Base-by-base conservation (phyloP, 2,329 filamentous ascomycete genomes). In the Pleoardoris graminearum region DNA sequence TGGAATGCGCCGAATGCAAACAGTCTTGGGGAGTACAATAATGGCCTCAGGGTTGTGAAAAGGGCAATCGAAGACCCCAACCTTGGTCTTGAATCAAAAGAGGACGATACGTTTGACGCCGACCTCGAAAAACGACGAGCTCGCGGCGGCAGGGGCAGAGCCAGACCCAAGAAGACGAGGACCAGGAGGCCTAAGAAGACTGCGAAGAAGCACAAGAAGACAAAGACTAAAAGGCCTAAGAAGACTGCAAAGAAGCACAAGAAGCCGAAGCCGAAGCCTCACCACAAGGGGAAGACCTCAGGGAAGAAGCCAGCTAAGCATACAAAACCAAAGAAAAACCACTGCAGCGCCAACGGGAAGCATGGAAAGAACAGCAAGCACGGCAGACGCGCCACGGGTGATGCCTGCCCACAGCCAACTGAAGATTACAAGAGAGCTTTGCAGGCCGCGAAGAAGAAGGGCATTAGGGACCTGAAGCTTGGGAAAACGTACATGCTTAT, bases 11-110 rank as follows among this genome's bases (percentile, higher is more conserved):
- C 37, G 8, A n/a, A 8, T 39, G 37, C 37, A 39, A 39, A 39
- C 19, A 39, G 37, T n/a, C 19, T 39, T 39, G 37, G 37, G 37
- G 37, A 39, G 37, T 39, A 39, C 37, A n/a, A 39, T n/a, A 17
- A 39, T 39, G 37, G 37, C 37, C 37, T 39, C 37, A 23, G 16
- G 8, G 37, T n/a, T 39, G 37, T 39, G 37, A n/a, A 39, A 4
- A n/a, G 11, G 16, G 37, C 37, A 39, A 21, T 25, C 37, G 37
- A 39, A n/a, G 37, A n/a, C 37, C 37, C 16, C 4, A 39, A 23
- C 37, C 19, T 39, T 1, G 7, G 6, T 39, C 37, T 39, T 39
- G 37, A n/a, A n/a, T 39, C 37, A n/a, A 39, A 39, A 39, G 37
- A 39, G 16, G 37, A n/a, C 37, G 22, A 39, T 39, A 39, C 37